These are phyloP conservation scores for Chrysoporthe deuterocubensis DNA, from an alignment of 2,329 filamentous ascomycete species.

Conservation along the genomic window DNA sequence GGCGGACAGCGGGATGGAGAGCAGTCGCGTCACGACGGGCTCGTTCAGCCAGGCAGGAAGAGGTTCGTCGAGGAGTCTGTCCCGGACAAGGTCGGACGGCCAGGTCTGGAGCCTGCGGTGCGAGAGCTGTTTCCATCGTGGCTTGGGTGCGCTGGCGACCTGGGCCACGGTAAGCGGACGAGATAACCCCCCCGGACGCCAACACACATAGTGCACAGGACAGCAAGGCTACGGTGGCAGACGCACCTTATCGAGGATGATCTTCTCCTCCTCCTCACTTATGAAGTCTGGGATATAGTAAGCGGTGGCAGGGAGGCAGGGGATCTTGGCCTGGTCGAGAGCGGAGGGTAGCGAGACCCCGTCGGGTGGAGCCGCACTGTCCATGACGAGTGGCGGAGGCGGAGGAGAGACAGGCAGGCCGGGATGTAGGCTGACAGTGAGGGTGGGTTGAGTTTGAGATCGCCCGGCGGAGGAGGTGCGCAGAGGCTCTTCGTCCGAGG, in stretches of 20 bases:
- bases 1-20: slow-evolving; percentile 50
- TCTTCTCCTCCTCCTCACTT: slow-evolving; percentile 70
- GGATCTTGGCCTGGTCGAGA: slow-evolving; percentile 58
- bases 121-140: slow-evolving; percentile 85
- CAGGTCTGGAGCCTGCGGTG: slow-evolving; percentile 89
- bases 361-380: slow-evolving; percentile 12
- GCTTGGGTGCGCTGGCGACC: slow-evolving; percentile 68
- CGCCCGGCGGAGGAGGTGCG: neutral
- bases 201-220: slow-evolving; percentile 37
- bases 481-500: slow-evolving; percentile 13
- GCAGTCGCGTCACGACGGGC: slow-evolving; percentile 68
- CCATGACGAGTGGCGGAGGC: slow-evolving; percentile 25
- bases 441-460: slow-evolving; percentile 5
- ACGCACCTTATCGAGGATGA: slow-evolving; percentile 71
- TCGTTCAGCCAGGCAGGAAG: slow-evolving; percentile 76
- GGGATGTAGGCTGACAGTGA: slow-evolving; percentile 8
- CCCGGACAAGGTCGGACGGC: slow-evolving; percentile 79
- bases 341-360: slow-evolving; percentile 46
- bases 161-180: slow-evolving; percentile 37
- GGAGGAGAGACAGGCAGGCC: slow-evolving; percentile 18
- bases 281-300: slow-evolving; percentile 92
- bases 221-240: slow-evolving; percentile 5
- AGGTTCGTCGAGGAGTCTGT: slow-evolving; percentile 74
- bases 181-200: slow-evolving; percentile 34
- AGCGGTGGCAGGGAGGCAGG: slow-evolving; percentile 63